Conservation (phyloP, 768 basidiomycete species). For the Amanita phalloides region DNA sequence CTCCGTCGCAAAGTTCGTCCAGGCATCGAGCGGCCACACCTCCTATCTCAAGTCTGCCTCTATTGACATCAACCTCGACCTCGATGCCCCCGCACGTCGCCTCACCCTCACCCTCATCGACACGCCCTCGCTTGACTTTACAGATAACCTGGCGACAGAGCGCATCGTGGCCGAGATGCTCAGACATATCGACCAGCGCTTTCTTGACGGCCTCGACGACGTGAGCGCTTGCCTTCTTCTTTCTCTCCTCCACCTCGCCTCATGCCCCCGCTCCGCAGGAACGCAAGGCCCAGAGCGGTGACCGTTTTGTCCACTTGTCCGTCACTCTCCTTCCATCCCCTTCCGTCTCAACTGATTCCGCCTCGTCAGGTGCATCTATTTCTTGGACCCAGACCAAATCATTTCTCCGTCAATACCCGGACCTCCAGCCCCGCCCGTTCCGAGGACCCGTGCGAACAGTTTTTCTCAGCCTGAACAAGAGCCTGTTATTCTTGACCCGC, state of each 20-base stretch:
- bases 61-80: slow-evolving; percentile 58
- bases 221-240: slow-evolving; percentile 36
- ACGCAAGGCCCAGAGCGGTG: slow-evolving; percentile 56
- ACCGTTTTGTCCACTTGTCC: slow-evolving; percentile 77
- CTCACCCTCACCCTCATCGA: slow-evolving; percentile 68
- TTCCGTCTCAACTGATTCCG: slow-evolving; percentile 9
- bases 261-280: slow-evolving; percentile 35
- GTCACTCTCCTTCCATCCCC: slow-evolving; percentile 18
- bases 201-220: slow-evolving; percentile 66
- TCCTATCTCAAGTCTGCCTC: slow-evolving; percentile 61
- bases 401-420: slow-evolving; percentile 59
- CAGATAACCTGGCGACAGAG: slow-evolving; percentile 54
- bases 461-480: slow-evolving; percentile 65
- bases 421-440: slow-evolving; percentile 55
- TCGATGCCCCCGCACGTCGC: slow-evolving; percentile 32
- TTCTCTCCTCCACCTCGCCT: slow-evolving; percentile 7
- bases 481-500: slow-evolving; percentile 73
- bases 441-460: slow-evolving; percentile 60
- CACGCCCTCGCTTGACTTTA: slow-evolving; percentile 72
- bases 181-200: slow-evolving; percentile 60
- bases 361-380: slow-evolving; percentile 64
- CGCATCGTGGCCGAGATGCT: slow-evolving; percentile 56
- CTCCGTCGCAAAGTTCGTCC: slow-evolving; percentile 74
- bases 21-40: slow-evolving; percentile 63
- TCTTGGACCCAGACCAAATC: slow-evolving; percentile 77